A percentile compares a stretch with the other conserved stretches of the same genome.
phyloP scores from a whole-genome alignment of 2,329 filamentous ascomycete species.

The Pyricularia pennisetigena region DNA sequence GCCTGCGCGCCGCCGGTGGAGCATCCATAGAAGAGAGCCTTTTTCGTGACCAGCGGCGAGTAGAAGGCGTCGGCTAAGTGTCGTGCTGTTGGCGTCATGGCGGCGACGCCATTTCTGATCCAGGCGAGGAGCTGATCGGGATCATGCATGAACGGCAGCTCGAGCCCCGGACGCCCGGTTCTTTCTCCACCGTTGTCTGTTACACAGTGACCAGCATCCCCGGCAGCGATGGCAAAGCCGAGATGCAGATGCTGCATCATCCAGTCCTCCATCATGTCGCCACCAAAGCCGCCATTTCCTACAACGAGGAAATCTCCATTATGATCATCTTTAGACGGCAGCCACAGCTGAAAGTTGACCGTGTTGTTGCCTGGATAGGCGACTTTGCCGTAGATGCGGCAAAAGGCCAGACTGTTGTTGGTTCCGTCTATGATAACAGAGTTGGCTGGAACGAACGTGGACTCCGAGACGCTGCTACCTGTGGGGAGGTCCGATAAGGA shows the following conservation, averaged over 20 bases:
- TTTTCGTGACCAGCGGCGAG: not conserved
- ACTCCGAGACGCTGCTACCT: too few species aligned
- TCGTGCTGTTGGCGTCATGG: not conserved
- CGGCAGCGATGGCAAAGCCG: not conserved
- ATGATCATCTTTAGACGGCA: not conserved
- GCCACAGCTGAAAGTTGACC: not conserved
- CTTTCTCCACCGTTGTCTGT: not conserved
- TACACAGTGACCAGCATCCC: not conserved
- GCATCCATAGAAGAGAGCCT: not conserved
- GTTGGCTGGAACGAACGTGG: too few species aligned
- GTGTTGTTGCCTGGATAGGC: not conserved
- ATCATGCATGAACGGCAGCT: not conserved
- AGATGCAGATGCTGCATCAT: not conserved
- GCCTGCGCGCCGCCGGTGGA: not conserved
- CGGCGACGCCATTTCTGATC: not conserved
- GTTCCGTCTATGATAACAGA: too few species aligned
- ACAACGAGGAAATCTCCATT: not conserved
- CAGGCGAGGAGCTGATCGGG: not conserved
- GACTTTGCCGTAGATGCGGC: not conserved
- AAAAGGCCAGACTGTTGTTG: not conserved
- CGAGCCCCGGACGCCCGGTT: not conserved
- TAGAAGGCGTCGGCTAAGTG: not conserved
- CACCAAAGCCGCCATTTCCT: not conserved
- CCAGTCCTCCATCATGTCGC: not conserved
- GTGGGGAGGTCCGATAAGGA: too few species aligned